Base-by-base conservation (phyloP, 768 basidiomycete species). In the Pisolithus albus region DNA sequence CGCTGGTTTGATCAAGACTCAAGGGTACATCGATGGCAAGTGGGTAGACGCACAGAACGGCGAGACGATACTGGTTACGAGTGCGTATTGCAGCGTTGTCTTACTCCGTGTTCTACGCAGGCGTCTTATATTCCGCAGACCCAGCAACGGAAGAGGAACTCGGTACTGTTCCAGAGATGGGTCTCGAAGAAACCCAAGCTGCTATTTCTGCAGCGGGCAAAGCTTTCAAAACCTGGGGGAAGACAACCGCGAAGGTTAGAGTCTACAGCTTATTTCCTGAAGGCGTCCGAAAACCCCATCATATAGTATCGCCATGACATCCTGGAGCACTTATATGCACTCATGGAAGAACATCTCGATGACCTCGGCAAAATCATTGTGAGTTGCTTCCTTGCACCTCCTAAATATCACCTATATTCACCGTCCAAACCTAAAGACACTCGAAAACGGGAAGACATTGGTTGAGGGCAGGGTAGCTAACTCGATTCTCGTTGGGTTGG, bases 391-490 rank as follows among this genome's bases (percentile, higher is more conserved):
- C 30, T 9, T 23, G 7, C 16, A 47, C 32, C 32, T 48, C 15
- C 37, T 38, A 46, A 38, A 34, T 24, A 32, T 46, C 16, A 42
- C 30, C 48, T 32, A 26, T 43, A 42, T 53, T 24, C 36, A 39
- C 59, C 32, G 61, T 53, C 42, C 45, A 18, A 39, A 24, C 32
- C 37, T 37, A 66, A 66, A 92, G 90, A 94, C 92, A 6, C 70
- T 93, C 53, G 96, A 99, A 73, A 99, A 99, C 62, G 96, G 96
- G 34, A 99, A 98, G 72, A 78, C 92, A 7, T 71, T 96, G 41
- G 71, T 74, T 0, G 93, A 97, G 58, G 88, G 81, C 34, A 87
- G 88, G 79, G 88, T 87, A 55, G 2, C 18, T 39, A 47, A 13
- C 39, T 26, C 45, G 44, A 50, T 26, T 7, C 19, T 11, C 41